Base-by-base conservation (phyloP, 805 yeast species). In the Monosporozyma solicola region DNA sequence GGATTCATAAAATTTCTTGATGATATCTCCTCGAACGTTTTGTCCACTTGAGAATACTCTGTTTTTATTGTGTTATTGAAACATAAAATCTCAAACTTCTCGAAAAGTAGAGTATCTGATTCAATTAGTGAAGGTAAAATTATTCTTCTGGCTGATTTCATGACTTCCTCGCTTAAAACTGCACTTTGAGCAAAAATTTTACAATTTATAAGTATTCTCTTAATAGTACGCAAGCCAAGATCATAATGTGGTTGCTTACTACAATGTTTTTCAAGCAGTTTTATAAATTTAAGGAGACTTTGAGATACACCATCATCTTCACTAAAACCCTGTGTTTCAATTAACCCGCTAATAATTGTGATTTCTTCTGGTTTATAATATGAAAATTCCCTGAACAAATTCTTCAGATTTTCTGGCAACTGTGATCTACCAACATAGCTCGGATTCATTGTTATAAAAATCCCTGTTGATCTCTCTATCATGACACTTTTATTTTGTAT, bases 361-460 rank as follows among this genome's bases (percentile, higher is more conserved):
- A 72, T 77, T 16, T 75, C 74, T 58, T 92, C 96, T 0, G 98
- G 95, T 33, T 71, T 71, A 3, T 76, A 75, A 82, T 92, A 82
- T 0, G 90, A 79, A 60, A 88, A 83, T 11, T 84, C 80, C 53
- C 95, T 72, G 68, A 91, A 92, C 35, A 84, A 76, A 61, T 81
- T 85, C 63, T 85, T 85, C 68, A 92, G 71, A 62, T 91, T 92
- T 53, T 91, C 96, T 0, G 98, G 98, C 11, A 92, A 70, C 25
- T 75, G 76, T 3, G 87, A 79, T 65, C 98, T 79, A 0, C 97
- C 98, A 11, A 81, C 80, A 62, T 92, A 92, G 0, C 78, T 84
- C 1, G 97, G 97, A 62, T 92, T 92, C 86, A 90, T 85, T 0
- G 98, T 92, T 1, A 92, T 82, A 64, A 91, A 91, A 0, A 92